Conservation (phyloP, 1,284 basidiomycete genomes). For the Hortiboletus rubellus region DNA sequence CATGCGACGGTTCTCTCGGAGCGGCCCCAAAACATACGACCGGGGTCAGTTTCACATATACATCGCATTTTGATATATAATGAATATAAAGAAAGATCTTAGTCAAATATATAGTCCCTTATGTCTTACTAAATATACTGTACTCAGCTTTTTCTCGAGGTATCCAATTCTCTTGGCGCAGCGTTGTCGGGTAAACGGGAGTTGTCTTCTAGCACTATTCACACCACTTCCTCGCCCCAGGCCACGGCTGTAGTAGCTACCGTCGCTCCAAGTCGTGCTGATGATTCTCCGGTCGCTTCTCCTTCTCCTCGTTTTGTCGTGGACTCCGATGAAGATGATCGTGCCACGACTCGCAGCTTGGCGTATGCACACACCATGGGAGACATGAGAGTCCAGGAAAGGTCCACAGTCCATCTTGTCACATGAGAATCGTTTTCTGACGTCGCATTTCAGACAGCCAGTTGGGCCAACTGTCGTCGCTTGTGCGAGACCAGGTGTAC, state of each 20-base stretch:
- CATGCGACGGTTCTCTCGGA: too few relatives aligned
- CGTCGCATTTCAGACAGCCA: constrained; percentile 1
- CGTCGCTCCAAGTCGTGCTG: background rate
- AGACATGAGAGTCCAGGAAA: background rate
- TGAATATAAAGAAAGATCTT: too few relatives aligned
- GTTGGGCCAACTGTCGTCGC: background rate
- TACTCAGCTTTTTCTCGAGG: too few relatives aligned
- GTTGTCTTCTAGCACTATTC: background rate
- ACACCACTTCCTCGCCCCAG: background rate
- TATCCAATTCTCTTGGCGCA: background rate
- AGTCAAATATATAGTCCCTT: too few relatives aligned
- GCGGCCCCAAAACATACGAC: too few relatives aligned
- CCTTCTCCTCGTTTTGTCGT: background rate
- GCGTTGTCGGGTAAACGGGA: background rate
- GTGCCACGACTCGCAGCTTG: background rate
- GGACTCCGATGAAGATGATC: background rate
- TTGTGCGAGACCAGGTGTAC: background rate
- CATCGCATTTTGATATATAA: too few relatives aligned
- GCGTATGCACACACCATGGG: background rate
- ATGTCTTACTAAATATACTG: too few relatives aligned
- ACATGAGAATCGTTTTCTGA: background rate
- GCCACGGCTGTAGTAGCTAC: background rate
- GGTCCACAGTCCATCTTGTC: background rate
- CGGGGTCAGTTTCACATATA: too few relatives aligned
- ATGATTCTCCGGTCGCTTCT: background rate